These are phyloP conservation scores for Vitellaria paradoxa DNA, from an alignment of 179 eudicot species.

Conservation along the genomic window DNA sequence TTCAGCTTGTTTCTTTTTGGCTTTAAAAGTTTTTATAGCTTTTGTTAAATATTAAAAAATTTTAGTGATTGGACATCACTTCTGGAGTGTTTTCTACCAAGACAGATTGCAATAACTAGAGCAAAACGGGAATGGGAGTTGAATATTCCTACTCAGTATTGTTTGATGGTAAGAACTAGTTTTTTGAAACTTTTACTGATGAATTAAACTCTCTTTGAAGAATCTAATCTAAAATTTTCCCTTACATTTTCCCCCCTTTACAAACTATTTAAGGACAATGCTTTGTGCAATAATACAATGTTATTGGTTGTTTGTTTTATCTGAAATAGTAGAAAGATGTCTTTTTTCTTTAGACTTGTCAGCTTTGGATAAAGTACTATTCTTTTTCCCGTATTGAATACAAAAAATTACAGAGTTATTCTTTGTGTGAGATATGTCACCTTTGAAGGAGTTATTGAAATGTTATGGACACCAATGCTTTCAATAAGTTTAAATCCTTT, in stretches of 20 bases:
- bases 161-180: constrained; percentile 55
- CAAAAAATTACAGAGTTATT: neutral
- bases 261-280: neutral
- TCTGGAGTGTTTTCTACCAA: constrained; percentile 83
- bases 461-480: neutral
- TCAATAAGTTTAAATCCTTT: neutral
- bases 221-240: neutral
- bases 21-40: neutral
- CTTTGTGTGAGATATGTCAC: neutral
- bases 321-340: neutral
- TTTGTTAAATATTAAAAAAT: neutral
- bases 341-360: neutral
- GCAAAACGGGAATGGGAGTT: constrained; percentile 91
- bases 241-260: neutral
- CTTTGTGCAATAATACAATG: neutral
- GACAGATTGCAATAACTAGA: constrained; percentile 90
- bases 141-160: constrained; percentile 82
- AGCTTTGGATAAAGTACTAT: neutral
- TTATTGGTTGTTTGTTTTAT: neutral
- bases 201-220: neutral
- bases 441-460: neutral
- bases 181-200: no score
- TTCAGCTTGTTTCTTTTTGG: neutral
- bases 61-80: constrained; percentile 94
- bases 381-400: neutral